Evolutionary conservation across 768 basidiomycete species (phyloP).

Genomic region (Panaeolus cyanescens): DNA sequence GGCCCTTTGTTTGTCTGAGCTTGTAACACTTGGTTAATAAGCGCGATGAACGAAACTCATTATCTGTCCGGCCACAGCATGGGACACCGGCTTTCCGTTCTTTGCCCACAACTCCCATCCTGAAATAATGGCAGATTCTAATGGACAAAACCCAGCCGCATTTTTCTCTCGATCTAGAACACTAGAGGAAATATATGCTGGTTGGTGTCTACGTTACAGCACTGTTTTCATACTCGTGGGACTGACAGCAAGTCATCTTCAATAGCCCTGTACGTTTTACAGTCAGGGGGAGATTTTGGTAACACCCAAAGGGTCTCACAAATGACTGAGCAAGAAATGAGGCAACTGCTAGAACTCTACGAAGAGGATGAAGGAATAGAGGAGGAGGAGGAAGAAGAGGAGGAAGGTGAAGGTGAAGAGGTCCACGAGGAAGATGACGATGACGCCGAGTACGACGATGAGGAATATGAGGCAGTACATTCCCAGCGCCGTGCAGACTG

Average conservation of each 20-base stretch:
- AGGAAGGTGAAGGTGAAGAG: conserved; percentile 33
- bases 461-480: conserved; percentile 26
- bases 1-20: conserved; percentile 3
- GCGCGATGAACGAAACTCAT: not conserved
- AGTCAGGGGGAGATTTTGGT: conserved; percentile 21
- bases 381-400: conserved; percentile 19
- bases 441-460: conserved; percentile 40
- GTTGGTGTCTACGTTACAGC: conserved; percentile 12
- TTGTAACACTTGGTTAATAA: conserved; percentile 1
- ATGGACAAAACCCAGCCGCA: not conserved
- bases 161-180: not conserved
- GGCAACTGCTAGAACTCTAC: not conserved
- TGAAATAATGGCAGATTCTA: not conserved
- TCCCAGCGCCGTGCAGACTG: conserved; percentile 14
- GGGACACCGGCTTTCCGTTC: not conserved
- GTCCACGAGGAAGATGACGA: conserved; percentile 34
- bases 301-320: not conserved
- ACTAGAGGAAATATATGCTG: conserved; percentile 20
- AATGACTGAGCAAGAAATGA: not conserved
- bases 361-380: no score
- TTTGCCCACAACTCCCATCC: not conserved
- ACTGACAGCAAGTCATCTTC: not conserved
- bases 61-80: not conserved
- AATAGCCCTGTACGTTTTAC: conserved; percentile 35
- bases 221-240: not conserved